These are phyloP conservation scores for Senna tora DNA, from an alignment of 306 rosid genomes.

Conservation along the genomic window DNA sequence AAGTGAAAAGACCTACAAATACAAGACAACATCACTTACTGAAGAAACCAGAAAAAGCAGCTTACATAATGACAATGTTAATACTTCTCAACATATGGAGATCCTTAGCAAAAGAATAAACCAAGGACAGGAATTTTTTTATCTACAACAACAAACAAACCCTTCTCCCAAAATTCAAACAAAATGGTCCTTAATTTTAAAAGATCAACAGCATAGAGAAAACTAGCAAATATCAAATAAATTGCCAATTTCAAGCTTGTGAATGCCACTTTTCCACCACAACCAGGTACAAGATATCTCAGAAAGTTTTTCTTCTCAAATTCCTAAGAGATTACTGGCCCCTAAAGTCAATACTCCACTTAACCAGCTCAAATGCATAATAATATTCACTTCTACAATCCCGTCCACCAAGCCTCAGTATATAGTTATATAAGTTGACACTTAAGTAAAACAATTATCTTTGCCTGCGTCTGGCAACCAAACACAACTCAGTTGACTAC, in stretches of 20 bases:
- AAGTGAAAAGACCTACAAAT: background rate
- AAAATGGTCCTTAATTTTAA: background rate
- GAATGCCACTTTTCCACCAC: background rate
- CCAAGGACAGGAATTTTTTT: background rate
- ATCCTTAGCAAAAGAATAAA: background rate
- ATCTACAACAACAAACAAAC: too few relatives aligned
- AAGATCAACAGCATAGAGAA: background rate
- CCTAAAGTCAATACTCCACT: background rate
- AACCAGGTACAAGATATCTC: background rate
- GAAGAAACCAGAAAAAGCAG: background rate
- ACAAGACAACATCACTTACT: background rate
- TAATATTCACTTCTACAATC: background rate
- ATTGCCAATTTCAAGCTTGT: background rate
- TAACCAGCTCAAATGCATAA: background rate
- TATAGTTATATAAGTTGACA: constrained; percentile 8
- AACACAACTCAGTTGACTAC: too few relatives aligned
- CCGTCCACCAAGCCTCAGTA: background rate
- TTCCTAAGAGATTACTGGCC: background rate
- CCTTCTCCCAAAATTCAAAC: background rate
- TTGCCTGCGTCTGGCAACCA: background rate
- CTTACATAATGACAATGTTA: background rate
- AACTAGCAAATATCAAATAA: background rate
- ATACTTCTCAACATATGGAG: background rate
- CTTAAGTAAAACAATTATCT: constrained; percentile 4
- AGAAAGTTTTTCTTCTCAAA: background rate